These are phyloP conservation scores for Cafeteria roenbergensis DNA, from an alignment of 108 stramenopile species.

Conservation along the genomic window DNA sequence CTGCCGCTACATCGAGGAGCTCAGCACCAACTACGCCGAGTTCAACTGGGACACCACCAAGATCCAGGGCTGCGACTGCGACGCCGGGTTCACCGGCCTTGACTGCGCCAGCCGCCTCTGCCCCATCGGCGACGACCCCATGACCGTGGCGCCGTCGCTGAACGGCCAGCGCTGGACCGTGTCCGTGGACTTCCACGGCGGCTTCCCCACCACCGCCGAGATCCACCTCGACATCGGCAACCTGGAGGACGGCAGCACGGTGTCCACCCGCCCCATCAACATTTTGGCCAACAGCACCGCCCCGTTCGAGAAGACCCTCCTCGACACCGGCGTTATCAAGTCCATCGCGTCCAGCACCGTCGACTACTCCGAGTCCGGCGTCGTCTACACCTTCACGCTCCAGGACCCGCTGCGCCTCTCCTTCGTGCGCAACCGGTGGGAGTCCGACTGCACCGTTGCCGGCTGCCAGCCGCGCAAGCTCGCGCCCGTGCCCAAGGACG, in stretches of 20 bases:
- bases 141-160: neutral
- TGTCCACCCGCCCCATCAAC: constrained; percentile 4
- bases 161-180: neutral
- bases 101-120: constrained; percentile 60
- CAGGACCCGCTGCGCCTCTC: neutral
- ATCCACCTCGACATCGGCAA: neutral
- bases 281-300: neutral
- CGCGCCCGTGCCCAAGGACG: neutral
- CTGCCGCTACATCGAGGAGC: constrained; percentile 34
- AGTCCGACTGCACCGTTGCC: neutral
- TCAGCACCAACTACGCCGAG: constrained; percentile 19
- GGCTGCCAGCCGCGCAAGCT: neutral
- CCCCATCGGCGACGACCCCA: constrained; percentile 56
- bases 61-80: constrained; percentile 66
- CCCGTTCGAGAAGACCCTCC: neutral
- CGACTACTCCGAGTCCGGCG: constrained; percentile 23
- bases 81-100: constrained; percentile 62
- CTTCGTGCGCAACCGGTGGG: neutral
- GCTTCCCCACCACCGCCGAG: neutral
- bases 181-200: neutral
- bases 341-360: neutral
- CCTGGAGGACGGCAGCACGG: constrained; percentile 1
- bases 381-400: constrained; percentile 14
- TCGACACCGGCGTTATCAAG: neutral
- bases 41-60: constrained; percentile 65